These are phyloP conservation scores for Ophiostoma himal-ulmi DNA, from an alignment of 2,329 filamentous ascomycete species.

Conservation along the genomic window DNA sequence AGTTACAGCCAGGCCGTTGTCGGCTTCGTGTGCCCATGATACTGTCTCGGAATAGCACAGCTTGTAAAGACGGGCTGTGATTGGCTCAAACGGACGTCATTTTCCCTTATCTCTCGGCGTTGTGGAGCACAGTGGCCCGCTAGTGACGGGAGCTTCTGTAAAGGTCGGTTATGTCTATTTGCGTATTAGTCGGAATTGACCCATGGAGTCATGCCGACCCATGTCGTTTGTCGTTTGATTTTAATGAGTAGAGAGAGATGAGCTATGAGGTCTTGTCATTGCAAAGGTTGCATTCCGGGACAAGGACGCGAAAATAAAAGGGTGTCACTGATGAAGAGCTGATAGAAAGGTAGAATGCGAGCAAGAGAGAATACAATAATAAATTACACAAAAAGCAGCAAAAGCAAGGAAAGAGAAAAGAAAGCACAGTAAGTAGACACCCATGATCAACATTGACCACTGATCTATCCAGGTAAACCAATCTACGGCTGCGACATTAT, in stretches of 20 bases:
- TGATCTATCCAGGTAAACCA: neutral
- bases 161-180: neutral
- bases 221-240: neutral
- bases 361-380: neutral
- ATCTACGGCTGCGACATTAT: slow-evolving; percentile 1
- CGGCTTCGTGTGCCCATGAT: neutral
- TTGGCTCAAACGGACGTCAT: slow-evolving; percentile 4
- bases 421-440: neutral
- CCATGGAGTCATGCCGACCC: neutral
- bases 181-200: neutral
- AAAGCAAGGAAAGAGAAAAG: neutral
- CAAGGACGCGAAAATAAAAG: no score
- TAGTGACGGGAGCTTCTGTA: slow-evolving; percentile 13
- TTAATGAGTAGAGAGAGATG: neutral
- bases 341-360: no score
- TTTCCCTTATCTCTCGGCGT: slow-evolving; percentile 27
- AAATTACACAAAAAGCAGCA: neutral
- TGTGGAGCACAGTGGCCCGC: slow-evolving; percentile 18
- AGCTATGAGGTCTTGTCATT: neutral
- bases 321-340: no score
- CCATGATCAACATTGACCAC: neutral
- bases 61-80: neutral
- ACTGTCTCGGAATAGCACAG: neutral
- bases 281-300: neutral
- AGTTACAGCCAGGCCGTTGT: neutral